Conservation (phyloP, 345 rosid genomes). For the Camelina hispida region DNA sequence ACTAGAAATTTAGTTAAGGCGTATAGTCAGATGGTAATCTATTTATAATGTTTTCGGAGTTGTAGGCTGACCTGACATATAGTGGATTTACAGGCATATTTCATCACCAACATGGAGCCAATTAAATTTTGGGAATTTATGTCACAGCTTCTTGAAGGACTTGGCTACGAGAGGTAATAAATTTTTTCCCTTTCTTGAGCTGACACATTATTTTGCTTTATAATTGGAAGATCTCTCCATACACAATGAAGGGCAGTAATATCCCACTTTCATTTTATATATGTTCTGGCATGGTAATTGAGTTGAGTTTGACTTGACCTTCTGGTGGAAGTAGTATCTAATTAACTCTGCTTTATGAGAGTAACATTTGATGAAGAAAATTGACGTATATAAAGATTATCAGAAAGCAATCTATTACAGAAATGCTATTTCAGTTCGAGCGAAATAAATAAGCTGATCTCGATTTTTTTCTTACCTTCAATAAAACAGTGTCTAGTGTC, state of each 20-base stretch:
- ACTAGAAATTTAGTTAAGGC: background rate
- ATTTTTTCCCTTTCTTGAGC: constrained; percentile 12
- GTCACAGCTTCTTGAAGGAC: constrained; percentile 70
- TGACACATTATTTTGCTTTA: constrained; percentile 5
- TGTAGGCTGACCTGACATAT: background rate
- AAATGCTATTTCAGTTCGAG: constrained; percentile 3
- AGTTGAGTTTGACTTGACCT: constrained; percentile 18
- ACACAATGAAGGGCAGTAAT: background rate
- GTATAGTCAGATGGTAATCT: background rate
- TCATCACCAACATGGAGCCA: constrained; percentile 87
- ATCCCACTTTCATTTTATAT: constrained; percentile 7
- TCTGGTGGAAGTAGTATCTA: background rate
- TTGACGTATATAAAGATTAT: constrained; percentile 20
- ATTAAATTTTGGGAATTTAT: constrained; percentile 90
- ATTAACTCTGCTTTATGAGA: background rate
- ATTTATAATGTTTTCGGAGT: constrained; percentile 7
- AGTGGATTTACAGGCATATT: constrained; percentile 69
- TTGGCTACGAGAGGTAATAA: constrained; percentile 83
- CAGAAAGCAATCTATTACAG: background rate
- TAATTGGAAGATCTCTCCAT: constrained; percentile 9
- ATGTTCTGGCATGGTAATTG: constrained; percentile 12
- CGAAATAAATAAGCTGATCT: background rate
- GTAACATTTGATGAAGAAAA: background rate
- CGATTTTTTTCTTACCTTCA: background rate
- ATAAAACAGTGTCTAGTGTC: too few species aligned